Conservation (phyloP, 192 early-diverging fungal genomes). For the Rhizophagus clarus region DNA sequence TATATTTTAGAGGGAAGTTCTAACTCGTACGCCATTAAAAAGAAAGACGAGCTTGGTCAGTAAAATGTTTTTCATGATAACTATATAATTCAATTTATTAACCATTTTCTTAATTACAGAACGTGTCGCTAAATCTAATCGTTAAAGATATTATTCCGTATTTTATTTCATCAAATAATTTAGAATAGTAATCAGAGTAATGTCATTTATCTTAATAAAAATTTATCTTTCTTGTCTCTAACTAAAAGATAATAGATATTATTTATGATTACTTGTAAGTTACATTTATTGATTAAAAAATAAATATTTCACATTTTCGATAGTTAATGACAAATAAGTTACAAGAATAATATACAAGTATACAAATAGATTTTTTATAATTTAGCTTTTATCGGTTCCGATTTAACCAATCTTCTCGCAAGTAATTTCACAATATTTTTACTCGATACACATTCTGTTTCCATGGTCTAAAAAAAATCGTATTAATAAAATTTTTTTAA, state of each 20-base stretch:
- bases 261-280: too few relatives aligned
- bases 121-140: slow-evolving; percentile 80
- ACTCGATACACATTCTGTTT: slow-evolving; percentile 60
- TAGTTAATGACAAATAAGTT: not conserved
- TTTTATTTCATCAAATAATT: not conserved
- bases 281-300: too few relatives aligned
- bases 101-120: slow-evolving; percentile 32
- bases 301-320: too few relatives aligned
- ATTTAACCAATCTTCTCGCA: slow-evolving; percentile 30
- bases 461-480: slow-evolving; percentile 58
- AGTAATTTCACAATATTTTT: slow-evolving; percentile 61
- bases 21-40: slow-evolving; percentile 99
- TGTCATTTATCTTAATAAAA: not conserved
- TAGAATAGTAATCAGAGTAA: not conserved
- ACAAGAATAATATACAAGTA: not conserved
- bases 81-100: not conserved
- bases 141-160: slow-evolving; percentile 34
- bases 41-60: slow-evolving; percentile 93
- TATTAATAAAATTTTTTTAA: not conserved
- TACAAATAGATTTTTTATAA: not conserved
- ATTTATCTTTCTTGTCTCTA: too few relatives aligned
- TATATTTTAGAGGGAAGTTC: slow-evolving; percentile 77
- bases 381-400: not conserved
- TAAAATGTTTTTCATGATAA: not conserved
- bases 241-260: too few relatives aligned